phyloP scores from a whole-genome alignment of 2,329 filamentous ascomycete genomes.

The Alternaria brassicae region DNA sequence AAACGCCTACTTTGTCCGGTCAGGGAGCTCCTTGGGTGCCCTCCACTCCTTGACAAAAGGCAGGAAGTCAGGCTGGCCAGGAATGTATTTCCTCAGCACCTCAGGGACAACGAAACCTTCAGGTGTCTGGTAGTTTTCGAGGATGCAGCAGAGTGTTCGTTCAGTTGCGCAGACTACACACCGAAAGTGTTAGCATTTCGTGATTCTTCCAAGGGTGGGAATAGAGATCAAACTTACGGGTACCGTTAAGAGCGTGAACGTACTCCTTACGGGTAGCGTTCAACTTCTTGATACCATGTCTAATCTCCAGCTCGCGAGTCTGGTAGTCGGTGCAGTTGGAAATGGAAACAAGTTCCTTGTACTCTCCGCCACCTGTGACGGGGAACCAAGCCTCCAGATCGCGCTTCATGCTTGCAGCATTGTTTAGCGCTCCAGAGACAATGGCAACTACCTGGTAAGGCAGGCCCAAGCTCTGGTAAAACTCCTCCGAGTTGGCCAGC shows the following conservation, averaged over 20 bases:
- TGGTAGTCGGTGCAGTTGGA: constrained; percentile 99
- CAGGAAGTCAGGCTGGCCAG: constrained; percentile 86
- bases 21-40: constrained; percentile 41
- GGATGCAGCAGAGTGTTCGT: constrained; percentile 87
- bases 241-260: constrained; percentile 91
- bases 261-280: constrained; percentile 82
- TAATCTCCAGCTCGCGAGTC: constrained; percentile 89
- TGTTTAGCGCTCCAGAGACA: constrained; percentile 77
- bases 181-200: neutral
- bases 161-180: constrained; percentile 79
- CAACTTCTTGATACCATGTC: constrained; percentile 86
- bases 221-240: constrained; percentile 32
- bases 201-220: neutral
- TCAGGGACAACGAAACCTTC: constrained; percentile 62
- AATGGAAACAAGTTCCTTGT: constrained; percentile 97
- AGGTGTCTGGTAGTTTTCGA: constrained; percentile 96
- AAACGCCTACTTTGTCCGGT: constrained; percentile 21
- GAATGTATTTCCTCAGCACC: constrained; percentile 69
- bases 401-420: constrained; percentile 77
- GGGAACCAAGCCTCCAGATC: constrained; percentile 87
- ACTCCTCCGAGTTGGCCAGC: constrained; percentile 89
- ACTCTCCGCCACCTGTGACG: constrained; percentile 73
- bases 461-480: constrained; percentile 87
- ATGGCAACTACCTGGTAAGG: constrained; percentile 94
- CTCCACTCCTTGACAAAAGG: constrained; percentile 78